phyloP scores from a whole-genome alignment of 2,329 filamentous ascomycete species.

The Clarireedia hainanense region DNA sequence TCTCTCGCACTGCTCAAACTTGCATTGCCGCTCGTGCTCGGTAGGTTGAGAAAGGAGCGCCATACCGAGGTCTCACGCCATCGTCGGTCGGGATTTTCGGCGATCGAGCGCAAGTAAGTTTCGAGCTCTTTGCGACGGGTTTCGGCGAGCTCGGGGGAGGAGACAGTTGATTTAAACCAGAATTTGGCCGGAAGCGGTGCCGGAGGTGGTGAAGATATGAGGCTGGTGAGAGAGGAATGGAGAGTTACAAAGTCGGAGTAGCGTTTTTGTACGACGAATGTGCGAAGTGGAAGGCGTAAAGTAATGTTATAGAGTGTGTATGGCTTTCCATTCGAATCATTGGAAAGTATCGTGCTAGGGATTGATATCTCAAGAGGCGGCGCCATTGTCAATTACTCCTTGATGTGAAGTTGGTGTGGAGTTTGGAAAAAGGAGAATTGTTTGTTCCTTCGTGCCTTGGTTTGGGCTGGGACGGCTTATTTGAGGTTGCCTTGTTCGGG shows the following conservation, averaged over 20 bases:
- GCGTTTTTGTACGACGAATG: slow-evolving; percentile 69
- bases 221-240: slow-evolving; percentile 51
- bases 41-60: slow-evolving; percentile 66
- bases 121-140: slow-evolving; percentile 62
- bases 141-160: slow-evolving; percentile 61
- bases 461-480: neutral
- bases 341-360: slow-evolving; percentile 53
- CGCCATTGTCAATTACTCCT: slow-evolving; percentile 40
- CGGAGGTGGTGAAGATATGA: slow-evolving; percentile 58
- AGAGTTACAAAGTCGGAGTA: slow-evolving; percentile 73
- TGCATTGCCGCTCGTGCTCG: slow-evolving; percentile 36
- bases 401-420: neutral
- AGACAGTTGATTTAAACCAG: slow-evolving; percentile 68
- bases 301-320: slow-evolving; percentile 75
- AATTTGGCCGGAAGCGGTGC: slow-evolving; percentile 62
- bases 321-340: slow-evolving; percentile 42
- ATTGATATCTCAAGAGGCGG: slow-evolving; percentile 61
- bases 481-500: slow-evolving; percentile 2
- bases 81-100: slow-evolving; percentile 62
- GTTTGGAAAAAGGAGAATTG: neutral
- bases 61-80: slow-evolving; percentile 70
- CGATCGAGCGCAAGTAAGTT: slow-evolving; percentile 63
- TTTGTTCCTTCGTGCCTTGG: neutral
- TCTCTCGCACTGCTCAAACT: slow-evolving; percentile 25
- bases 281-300: slow-evolving; percentile 66